phyloP scores from a whole-genome alignment of 2,329 filamentous ascomycete species.

The Leptographium galeiforme region DNA sequence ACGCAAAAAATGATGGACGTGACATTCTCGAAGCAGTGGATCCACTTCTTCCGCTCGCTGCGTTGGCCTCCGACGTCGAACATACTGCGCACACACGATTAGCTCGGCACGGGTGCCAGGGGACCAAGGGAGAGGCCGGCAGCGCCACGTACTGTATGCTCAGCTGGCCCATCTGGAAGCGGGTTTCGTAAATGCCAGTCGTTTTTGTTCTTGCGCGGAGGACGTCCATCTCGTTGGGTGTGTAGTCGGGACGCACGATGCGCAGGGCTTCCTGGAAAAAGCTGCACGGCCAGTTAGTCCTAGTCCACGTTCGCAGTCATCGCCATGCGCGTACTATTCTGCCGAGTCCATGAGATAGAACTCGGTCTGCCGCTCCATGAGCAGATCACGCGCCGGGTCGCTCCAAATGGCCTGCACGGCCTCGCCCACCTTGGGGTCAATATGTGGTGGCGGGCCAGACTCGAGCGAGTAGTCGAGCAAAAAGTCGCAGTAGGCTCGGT shows the following conservation, averaged over 20 bases:
- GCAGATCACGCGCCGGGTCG: conserved; percentile 66
- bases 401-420: conserved; percentile 83
- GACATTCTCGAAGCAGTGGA: conserved; percentile 98
- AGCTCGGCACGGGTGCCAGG: neutral
- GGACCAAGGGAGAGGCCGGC: neutral
- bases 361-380: conserved; percentile 90
- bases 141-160: conserved; percentile 78
- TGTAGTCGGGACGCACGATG: conserved; percentile 74
- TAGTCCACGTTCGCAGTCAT: neutral
- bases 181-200: conserved; percentile 96
- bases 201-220: conserved; percentile 94
- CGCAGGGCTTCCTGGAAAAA: conserved; percentile 90
- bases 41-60: conserved; percentile 99
- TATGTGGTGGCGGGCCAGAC: conserved; percentile 72
- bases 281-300: conserved; percentile 31
- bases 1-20: conserved; percentile 99
- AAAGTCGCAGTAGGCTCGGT: conserved; percentile 63
- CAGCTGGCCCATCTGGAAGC: conserved; percentile 95
- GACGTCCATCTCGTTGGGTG: conserved; percentile 89
- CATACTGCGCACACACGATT: conserved; percentile 52
- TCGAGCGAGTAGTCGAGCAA: conserved; percentile 81
- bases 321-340: conserved; percentile 65
- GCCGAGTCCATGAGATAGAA: conserved; percentile 99
- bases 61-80: conserved; percentile 96
- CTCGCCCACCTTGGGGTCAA: conserved; percentile 68